Evolutionary conservation across 805 yeast species (phyloP), one percentile per base, ranked within the genome.

Genomic region (Lipomyces chichibuensis): DNA sequence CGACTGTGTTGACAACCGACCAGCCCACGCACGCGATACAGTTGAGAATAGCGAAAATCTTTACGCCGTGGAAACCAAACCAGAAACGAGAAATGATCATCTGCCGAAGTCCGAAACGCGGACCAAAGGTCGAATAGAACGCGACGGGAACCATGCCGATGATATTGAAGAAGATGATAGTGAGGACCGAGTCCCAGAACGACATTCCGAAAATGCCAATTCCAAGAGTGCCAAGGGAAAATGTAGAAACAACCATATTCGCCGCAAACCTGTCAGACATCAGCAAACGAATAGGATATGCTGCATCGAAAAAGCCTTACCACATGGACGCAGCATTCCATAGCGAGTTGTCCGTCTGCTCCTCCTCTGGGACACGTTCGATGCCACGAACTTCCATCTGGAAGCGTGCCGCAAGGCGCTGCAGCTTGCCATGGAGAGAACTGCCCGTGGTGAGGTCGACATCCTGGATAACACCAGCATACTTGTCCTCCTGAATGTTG

Each of bases 1-100:
- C 89, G 85, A 92, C 90, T 69, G 90, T 91, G 79, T 93, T 93
- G 59, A 92, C 94, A 9, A 97, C 91, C 79, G 95, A 90, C 98
- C 98, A 93, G 74, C 98, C 97, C 64, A 92, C 86, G 84, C 97
- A 91, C 33, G 97, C 93, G 69, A 93, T 78, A 74, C 87, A 84
- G 76, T 92, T 92, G 76, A 93, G 82, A 57, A 88, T 77, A 9
- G 96, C 88, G 75, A 91, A 89, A 65, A 92, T 83, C 77, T 96
- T 85, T 79, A 90, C 88, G 58, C 89, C 88, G 39, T 81, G 76
- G 78, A 88, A 87, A 70, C 98, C 98, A 69, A 88, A 83, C 73
- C 92, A 83, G 78, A 83, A 92, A 72, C 94, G 84, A 11, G 96
- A 87, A 65, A 92, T 75, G 51, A 91, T 84, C 90, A 92, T 89